Evolutionary conservation across 129 eudicot genomes (phyloP), one percentile per base, ranked within the genome.

Genomic region (Solidago caesia): DNA sequence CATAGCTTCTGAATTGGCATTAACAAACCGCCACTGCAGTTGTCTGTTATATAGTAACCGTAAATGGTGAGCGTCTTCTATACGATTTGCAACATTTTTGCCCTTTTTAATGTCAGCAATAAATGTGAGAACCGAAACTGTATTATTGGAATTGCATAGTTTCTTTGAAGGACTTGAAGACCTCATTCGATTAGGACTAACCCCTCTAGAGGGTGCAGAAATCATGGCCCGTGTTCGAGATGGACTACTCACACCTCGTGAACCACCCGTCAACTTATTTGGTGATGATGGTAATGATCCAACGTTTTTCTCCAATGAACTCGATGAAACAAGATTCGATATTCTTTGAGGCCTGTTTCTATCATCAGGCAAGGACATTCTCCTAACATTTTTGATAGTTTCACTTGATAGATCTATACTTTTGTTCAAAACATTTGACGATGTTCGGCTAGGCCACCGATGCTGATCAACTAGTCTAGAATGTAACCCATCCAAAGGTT

Each of bases 31-130:
- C 97, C 99, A 95, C 74, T 95, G 99, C 80, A 95, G 71, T 59
- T 85, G 96, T 75, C 92, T 75, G 75, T 95, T 95, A 72, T 95
- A 85, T 47, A 91, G 80, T 70, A 94, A 70, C 75, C 96, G 81
- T 73, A 95, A 74, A 64, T 83, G 87, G 85, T 95, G 99, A 45
- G 84, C 99, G 71, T 95, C 97, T 82, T 95, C 97, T 7, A 95
- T 82, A 29, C 88, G 88, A 61, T 74, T 84, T 21, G 86, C 85
- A 45, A 70, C 87, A 74, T 85, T 95, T 82, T 88, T 91, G 44
- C 99, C 96, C 82, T 84, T 94, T 69, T 80, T 91, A 45, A 95
- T 81, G 75, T 95, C 99, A 8, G 85, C 91, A 47, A 91, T 80
- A 75, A 87, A 95, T 64, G 96, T 85, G 53, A 95, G 97, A 57